Base-by-base conservation (phyloP, 2,329 filamentous ascomycete genomes). In the Paradendryphiella salina region DNA sequence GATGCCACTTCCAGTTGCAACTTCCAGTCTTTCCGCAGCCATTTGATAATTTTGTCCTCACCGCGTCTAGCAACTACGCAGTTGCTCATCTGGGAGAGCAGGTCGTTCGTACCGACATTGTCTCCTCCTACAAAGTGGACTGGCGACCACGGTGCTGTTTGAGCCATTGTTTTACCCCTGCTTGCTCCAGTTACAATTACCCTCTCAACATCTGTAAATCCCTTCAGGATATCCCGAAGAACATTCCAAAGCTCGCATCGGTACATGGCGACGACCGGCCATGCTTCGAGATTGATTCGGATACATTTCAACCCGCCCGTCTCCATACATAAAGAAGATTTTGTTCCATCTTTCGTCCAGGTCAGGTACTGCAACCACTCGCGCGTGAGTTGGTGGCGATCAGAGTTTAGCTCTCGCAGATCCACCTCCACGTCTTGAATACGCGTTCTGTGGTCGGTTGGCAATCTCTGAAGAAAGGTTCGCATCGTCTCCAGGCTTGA, bases 341-440 rank as follows among this genome's bases (percentile, higher is more conserved):
- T 35, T 1, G 54, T 46, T 15, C 44, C 34, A 5, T 60, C 54
- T 11, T 55, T 54, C 7, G 53, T 58, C 59, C 60, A 66, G 1
- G 65, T 54, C 14, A 72, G 61, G 52, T 75, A 73, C 10, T 70
- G 66, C 7, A 71, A 42, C 72, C 73, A 75, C 43, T 72, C 73
- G 26, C 60, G 59, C 18, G 59, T 63, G 13, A 66, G 44, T 1
- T 52, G 51, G 2, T 62, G 61, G 13, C 63, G 62, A 37, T 61
- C 57, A 13, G 57, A 60, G 41, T 65, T 49, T 4, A 74, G 57
- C 21, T 60, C 59, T 9, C 66, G 63, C 9, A 72, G 58, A 47
- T 75, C 71, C 36, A 76, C 62, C 32, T 74, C 71, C n/a, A 76
- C 46, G 41, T 72, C 64, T 2, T 59, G 56, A 4, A 76, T 56